Evolutionary conservation across 192 early-diverging fungal genomes (phyloP).

Genomic region (Coemansia sp.): DNA sequence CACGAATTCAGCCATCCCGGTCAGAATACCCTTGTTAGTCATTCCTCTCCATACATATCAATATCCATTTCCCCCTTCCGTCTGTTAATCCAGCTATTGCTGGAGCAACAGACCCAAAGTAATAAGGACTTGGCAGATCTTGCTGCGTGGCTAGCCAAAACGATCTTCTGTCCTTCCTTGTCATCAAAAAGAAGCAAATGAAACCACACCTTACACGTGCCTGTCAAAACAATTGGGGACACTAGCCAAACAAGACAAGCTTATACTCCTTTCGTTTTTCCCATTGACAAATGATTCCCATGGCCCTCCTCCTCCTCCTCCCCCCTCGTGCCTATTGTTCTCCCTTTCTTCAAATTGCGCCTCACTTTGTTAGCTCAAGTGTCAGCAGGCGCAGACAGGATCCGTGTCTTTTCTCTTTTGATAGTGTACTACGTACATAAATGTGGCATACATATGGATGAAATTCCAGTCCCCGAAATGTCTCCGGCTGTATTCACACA

Average conservation of each 20-base stretch:
- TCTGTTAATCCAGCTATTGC: too few relatives aligned
- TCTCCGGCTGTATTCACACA: neutral
- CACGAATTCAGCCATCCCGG: slow-evolving; percentile 5
- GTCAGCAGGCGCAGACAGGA: neutral
- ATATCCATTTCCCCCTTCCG: neutral
- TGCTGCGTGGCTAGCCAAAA: neutral
- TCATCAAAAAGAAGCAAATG: too few relatives aligned
- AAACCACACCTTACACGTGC: neutral
- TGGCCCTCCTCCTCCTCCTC: neutral
- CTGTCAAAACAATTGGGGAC: neutral
- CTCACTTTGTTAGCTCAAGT: neutral
- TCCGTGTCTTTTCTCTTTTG: neutral
- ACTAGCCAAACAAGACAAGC: neutral
- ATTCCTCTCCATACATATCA: neutral
- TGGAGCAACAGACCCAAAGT: neutral
- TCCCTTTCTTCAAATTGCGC: slow-evolving; percentile 1
- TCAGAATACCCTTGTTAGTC: neutral
- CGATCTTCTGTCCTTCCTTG: neutral
- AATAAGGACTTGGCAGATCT: neutral
- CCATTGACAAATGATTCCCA: slow-evolving; percentile 8
- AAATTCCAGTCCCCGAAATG: neutral
- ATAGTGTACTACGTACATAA: slow-evolving; percentile 1
- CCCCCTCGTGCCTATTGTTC: neutral
- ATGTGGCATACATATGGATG: slow-evolving; percentile 2
- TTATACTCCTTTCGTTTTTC: neutral